Evolutionary conservation across 768 basidiomycete species (phyloP), one percentile per base, ranked within the genome.

Genomic region (Cantharellus cinnabarinus): DNA sequence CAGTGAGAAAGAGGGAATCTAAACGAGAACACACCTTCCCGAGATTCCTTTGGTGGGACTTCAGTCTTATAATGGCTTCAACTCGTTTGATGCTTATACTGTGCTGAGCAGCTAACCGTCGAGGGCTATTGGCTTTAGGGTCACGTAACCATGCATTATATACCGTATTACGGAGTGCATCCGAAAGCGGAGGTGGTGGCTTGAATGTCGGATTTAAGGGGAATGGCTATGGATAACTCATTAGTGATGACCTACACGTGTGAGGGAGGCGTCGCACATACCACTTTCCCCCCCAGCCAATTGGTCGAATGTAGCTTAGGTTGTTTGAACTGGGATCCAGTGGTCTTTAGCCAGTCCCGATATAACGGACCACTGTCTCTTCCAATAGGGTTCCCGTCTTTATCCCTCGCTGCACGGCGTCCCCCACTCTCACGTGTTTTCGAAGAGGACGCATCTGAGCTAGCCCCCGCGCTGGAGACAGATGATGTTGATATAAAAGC

Each of bases 141-240:
- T 85, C 71, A n/a, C 58, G 44, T 72, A 83, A 77, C 68, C 77
- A 85, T 34, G 75, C 70, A 3, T 70, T 62, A 68, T 82, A 91
- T 42, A 93, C 77, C 20, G 67, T 67, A 0, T 74, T 71, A 50
- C 81, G 76, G 44, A 78, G 67, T 4, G 64, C 66, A 63, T 89
- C 78, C 1, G 87, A 83, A 53, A 88, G 71, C 3, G 89, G 89
- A 3, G 79, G 69, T 5, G 84, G 85, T 3, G 90, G 89, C 64
- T 77, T 78, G 71, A 91, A 94, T 1, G 83, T 79, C 3, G 79
- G 79, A 66, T 94, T 93, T 70, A 86, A 73, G 7, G 87, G 86
- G 67, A 91, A 91, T 0, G 88, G 89, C 88, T 91, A 60, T 15
- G 58, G 7, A 37, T 14, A 54, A 37, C 7, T 14, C 52, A 54